Evolutionary conservation across 169 alveolate species (phyloP).

Genomic region (Plasmodium knowlesi): DNA sequence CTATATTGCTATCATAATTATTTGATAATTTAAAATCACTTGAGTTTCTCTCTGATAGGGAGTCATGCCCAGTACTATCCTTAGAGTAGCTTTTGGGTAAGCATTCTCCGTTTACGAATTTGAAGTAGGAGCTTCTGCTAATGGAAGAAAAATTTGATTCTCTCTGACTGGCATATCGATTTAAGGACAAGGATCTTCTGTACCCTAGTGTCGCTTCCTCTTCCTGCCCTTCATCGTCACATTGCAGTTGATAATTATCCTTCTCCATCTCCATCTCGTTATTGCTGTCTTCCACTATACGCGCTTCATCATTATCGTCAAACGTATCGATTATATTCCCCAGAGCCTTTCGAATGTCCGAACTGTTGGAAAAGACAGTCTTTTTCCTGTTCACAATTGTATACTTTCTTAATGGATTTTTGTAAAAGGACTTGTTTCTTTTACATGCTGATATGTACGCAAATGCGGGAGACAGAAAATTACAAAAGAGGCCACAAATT

Average conservation of each 20-base stretch:
- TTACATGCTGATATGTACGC: conserved; percentile 76
- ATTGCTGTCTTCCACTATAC: neutral
- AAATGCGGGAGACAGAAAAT: conserved; percentile 81
- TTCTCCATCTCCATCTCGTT: neutral
- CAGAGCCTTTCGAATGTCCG: conserved; percentile 70
- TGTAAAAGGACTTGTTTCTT: conserved; percentile 37
- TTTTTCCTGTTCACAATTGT: conserved; percentile 68
- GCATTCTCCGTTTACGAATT: conserved; percentile 41
- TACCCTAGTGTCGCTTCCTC: neutral
- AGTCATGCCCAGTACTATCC: neutral
- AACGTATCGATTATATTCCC: conserved; percentile 60
- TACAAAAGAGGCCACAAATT: conserved; percentile 80
- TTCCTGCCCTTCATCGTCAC: neutral
- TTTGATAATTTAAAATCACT: conserved; percentile 2
- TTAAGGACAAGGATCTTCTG: conserved; percentile 23
- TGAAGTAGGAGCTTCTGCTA: conserved; percentile 17
- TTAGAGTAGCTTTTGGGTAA: conserved; percentile 46
- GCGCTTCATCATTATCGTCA: neutral
- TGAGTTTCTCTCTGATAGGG: conserved; percentile 4
- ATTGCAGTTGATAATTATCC: neutral
- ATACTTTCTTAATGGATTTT: conserved; percentile 62
- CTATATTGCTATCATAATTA: neutral
- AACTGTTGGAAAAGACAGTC: conserved; percentile 36
- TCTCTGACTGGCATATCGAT: neutral
- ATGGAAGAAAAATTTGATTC: conserved; percentile 2